These are phyloP conservation scores for Apiospora hydei DNA, from an alignment of 2,329 filamentous ascomycete species.

Conservation along the genomic window DNA sequence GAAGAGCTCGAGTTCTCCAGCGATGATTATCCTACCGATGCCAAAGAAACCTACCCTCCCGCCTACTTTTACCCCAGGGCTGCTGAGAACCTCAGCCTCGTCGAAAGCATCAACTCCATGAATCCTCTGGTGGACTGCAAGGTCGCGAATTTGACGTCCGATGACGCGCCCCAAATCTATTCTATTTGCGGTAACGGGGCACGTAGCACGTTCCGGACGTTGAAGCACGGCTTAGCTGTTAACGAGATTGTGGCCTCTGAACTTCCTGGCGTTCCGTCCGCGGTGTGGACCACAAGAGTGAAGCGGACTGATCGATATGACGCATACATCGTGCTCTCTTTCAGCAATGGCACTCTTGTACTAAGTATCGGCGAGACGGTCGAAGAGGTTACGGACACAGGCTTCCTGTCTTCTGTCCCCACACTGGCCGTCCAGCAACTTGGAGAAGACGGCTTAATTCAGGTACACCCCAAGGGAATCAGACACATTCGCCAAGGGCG, in stretches of 20 bases:
- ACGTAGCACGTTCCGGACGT: constrained; percentile 86
- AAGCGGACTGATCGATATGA: constrained; percentile 84
- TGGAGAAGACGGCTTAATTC: constrained; percentile 89
- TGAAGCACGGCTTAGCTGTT: constrained; percentile 92
- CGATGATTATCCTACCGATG: constrained; percentile 81
- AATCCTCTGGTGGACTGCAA: constrained; percentile 93
- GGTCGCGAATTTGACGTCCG: constrained; percentile 86
- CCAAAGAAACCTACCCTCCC: constrained; percentile 73
- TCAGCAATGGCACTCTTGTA: constrained; percentile 88
- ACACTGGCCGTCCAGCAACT: constrained; percentile 94
- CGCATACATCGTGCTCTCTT: constrained; percentile 94
- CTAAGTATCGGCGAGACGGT: constrained; percentile 97
- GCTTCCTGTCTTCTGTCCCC: constrained; percentile 86
- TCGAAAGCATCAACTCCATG: constrained; percentile 86
- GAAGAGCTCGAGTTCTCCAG: constrained; percentile 87
- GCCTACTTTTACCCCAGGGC: constrained; percentile 85
- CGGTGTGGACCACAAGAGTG: constrained; percentile 95
- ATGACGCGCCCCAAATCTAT: constrained; percentile 97
- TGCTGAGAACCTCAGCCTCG: constrained; percentile 81
- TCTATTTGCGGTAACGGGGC: constrained; percentile 88
- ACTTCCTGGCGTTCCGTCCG: constrained; percentile 84
- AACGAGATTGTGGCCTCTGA: constrained; percentile 96
- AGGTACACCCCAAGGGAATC: constrained; percentile 96
- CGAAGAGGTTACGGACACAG: constrained; percentile 92
- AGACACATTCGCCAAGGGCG: constrained; percentile 82